These are phyloP conservation scores for Ophiostoma novo-ulmi DNA, from an alignment of 2,329 filamentous ascomycete genomes.

Conservation along the genomic window DNA sequence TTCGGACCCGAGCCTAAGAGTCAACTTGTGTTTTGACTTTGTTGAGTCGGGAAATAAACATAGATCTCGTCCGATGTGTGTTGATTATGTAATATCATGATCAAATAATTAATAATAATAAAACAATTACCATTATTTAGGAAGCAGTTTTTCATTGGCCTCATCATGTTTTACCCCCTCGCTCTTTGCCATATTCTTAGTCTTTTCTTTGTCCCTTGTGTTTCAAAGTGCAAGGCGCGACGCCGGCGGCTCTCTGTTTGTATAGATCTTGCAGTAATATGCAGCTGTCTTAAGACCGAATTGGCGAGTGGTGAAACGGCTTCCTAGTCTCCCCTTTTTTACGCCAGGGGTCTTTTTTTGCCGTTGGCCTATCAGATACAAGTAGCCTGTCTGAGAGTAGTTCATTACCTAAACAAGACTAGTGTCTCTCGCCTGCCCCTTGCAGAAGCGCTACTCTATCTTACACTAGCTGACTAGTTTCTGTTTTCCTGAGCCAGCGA, in stretches of 20 bases:
- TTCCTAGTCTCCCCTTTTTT: not conserved
- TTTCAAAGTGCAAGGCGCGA: constrained; percentile 23
- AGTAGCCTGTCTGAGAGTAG: not conserved
- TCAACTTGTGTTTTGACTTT: too few relatives aligned
- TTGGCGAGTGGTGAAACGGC: constrained; percentile 3
- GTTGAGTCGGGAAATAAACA: not conserved
- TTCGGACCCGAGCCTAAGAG: not conserved
- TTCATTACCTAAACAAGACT: not conserved
- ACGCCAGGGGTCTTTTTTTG: not conserved
- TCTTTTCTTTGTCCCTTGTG: not conserved
- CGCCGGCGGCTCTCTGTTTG: constrained; percentile 16
- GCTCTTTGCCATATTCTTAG: not conserved
- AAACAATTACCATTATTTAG: too few relatives aligned
- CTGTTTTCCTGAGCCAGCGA: constrained; percentile 4
- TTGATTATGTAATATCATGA: not conserved
- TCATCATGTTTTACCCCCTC: not conserved
- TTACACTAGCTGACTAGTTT: constrained; percentile 1
- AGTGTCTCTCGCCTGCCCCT: not conserved
- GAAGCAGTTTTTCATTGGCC: not conserved
- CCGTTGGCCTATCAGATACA: not conserved
- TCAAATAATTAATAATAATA: too few relatives aligned
- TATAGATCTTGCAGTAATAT: not conserved
- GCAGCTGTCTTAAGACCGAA: not conserved
- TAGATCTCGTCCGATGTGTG: not conserved
- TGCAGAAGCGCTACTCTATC: constrained; percentile 14